Percentiles rank a stretch among this genome's conserved stretches.
Evolutionary conservation across 108 stramenopile species (phyloP).

Genomic region (Nannochloropsis salina): DNA sequence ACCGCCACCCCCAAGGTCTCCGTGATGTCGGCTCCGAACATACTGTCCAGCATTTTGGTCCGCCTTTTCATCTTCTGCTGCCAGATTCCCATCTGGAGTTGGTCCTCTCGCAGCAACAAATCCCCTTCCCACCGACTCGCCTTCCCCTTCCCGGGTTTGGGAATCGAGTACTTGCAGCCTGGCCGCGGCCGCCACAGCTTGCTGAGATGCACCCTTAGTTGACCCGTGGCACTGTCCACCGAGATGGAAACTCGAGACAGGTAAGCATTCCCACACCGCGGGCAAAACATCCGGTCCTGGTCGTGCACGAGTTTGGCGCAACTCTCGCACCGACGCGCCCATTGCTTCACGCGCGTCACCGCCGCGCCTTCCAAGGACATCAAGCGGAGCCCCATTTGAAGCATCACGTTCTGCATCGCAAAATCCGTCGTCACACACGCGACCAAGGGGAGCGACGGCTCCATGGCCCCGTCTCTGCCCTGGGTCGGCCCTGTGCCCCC

Average conservation of each 20-base stretch:
- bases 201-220: constrained; percentile 72
- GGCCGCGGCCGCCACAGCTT: constrained; percentile 56
- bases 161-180: constrained; percentile 87
- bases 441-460: neutral
- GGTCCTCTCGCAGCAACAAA: constrained; percentile 82
- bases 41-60: constrained; percentile 30
- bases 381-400: constrained; percentile 89
- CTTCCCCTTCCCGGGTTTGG: constrained; percentile 71
- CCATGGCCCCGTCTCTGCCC: neutral
- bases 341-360: constrained; percentile 72
- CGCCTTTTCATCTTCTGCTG: constrained; percentile 64
- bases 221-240: constrained; percentile 79
- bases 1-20: constrained; percentile 34
- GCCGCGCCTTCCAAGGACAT: constrained; percentile 77
- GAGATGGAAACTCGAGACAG: constrained; percentile 76
- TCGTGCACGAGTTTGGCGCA: constrained; percentile 78
- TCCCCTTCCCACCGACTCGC: constrained; percentile 72
- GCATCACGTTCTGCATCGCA: constrained; percentile 97
- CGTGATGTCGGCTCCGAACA: constrained; percentile 46
- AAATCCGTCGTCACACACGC: constrained; percentile 93
- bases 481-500: neutral
- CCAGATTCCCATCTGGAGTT: constrained; percentile 90
- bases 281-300: constrained; percentile 73
- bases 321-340: constrained; percentile 88
- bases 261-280: constrained; percentile 77